Evolutionary conservation across 768 basidiomycete genomes (phyloP), one percentile per base, ranked within the genome.

Genomic region (Solioccasus polychromus): DNA sequence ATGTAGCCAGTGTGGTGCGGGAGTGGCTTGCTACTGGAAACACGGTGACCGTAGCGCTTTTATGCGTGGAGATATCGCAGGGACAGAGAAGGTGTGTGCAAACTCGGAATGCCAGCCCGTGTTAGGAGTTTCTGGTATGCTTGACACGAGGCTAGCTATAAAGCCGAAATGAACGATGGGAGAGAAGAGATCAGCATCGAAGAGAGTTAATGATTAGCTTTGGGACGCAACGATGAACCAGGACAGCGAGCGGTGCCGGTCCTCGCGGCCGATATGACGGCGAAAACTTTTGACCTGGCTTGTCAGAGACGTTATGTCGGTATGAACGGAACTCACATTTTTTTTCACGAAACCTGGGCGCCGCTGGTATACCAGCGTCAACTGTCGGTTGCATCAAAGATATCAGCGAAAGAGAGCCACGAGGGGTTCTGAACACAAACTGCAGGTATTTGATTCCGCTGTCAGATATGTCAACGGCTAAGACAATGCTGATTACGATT

Each of bases 1-100:
- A 80, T 68, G 57, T 80, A 80, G 47, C 76, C 71, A 42, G 72
- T 69, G 35, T 5, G 78, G 77, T 34, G 78, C 67, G 29, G 78
- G 70, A 76, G 75, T 76, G 53, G 48, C 35, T 39, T 43, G 52
- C 17, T 38, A 48, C 35, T 47, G 53, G 53, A 50, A 36, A 42
- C 47, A 50, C 48, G 51, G 54, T 49, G 50, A 47, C 41, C 44
- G 45, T 29, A 50, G 59, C 47, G 66, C 60, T 60, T 62, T 63
- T 63, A 65, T 62, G 49, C 37, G 54, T 42, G 46, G 53, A 41
- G 58, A 57, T 64, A 59, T 53, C 51, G 53, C 61, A 60, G 51
- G 62, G 54, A 51, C 51, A 45, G 43, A 42, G 42, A 50, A 42
- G 50, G 61, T 48, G 52, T 44, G 52, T 53, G 44, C 54, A 61